These are phyloP conservation scores for Kappamyces sp. DNA, from an alignment of 192 early-diverging fungal species.

Conservation along the genomic window DNA sequence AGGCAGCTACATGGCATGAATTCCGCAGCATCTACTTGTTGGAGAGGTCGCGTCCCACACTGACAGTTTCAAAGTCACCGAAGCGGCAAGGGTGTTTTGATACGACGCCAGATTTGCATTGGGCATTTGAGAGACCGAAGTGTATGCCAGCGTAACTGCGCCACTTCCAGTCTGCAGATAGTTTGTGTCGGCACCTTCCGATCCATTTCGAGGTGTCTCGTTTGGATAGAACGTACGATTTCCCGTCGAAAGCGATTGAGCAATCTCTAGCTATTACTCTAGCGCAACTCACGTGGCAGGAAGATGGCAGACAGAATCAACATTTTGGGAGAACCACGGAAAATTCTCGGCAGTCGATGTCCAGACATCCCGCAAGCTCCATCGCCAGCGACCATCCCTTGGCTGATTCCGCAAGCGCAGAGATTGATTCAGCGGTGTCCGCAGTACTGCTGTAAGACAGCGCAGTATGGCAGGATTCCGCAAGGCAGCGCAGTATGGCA, in stretches of 20 bases:
- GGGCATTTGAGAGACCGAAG: background rate
- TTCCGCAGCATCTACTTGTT: background rate
- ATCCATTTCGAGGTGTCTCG: conserved; percentile 6
- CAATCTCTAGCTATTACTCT: too few relatives aligned
- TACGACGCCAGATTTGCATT: conserved; percentile 1
- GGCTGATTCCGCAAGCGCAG: too few relatives aligned
- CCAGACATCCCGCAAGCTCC: too few relatives aligned
- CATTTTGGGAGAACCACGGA: too few relatives aligned
- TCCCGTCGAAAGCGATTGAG: background rate
- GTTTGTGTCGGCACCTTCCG: background rate
- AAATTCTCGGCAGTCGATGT: too few relatives aligned
- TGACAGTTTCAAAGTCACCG: background rate
- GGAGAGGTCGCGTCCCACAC: background rate
- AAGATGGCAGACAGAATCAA: too few relatives aligned
- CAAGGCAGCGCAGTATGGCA: too few relatives aligned
- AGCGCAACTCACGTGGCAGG: too few relatives aligned
- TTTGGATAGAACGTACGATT: conserved; percentile 13
- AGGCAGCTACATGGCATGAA: background rate
- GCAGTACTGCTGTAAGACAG: too few relatives aligned
- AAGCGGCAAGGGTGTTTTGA: background rate
- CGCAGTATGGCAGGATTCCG: too few relatives aligned
- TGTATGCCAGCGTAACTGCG: background rate
- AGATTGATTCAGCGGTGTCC: too few relatives aligned
- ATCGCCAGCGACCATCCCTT: too few relatives aligned
- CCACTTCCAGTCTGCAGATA: conserved; percentile 4